A percentile compares a stretch with the other conserved stretches of the same genome.
phyloP scores from a whole-genome alignment of 2,329 filamentous ascomycete genomes.

The Rhexocercosporidium sp. region DNA sequence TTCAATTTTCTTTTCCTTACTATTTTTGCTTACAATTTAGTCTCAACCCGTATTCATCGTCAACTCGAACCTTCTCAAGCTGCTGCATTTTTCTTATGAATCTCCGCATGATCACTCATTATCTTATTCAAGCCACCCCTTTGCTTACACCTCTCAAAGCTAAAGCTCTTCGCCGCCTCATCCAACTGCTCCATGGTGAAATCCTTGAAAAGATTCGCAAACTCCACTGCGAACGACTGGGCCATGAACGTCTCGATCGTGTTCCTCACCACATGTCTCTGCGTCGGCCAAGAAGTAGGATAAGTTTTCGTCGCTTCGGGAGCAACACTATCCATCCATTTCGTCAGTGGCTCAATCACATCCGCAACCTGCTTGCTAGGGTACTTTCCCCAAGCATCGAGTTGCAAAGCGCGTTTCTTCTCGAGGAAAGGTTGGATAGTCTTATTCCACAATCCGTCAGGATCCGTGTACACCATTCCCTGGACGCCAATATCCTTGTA shows the following conservation, averaged over 20 bases:
- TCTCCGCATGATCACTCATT: slow-evolving; percentile 32
- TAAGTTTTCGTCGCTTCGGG: slow-evolving; percentile 35
- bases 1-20: background rate
- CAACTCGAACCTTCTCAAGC: background rate
- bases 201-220: slow-evolving; percentile 58
- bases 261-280: slow-evolving; percentile 52
- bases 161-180: slow-evolving; percentile 52
- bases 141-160: slow-evolving; percentile 56
- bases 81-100: background rate
- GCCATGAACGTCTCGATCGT: slow-evolving; percentile 55
- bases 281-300: slow-evolving; percentile 52
- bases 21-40: background rate
- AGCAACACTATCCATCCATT: slow-evolving; percentile 52
- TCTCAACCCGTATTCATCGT: background rate
- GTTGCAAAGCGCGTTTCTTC: slow-evolving; percentile 58
- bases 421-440: slow-evolving; percentile 57
- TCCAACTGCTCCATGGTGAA: slow-evolving; percentile 59
- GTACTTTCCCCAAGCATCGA: slow-evolving; percentile 61
- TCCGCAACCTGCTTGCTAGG: slow-evolving; percentile 40
- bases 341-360: slow-evolving; percentile 23
- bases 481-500: slow-evolving; percentile 64
- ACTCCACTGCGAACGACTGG: slow-evolving; percentile 57
- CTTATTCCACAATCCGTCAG: slow-evolving; percentile 53
- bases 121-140: slow-evolving; percentile 44
- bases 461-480: slow-evolving; percentile 56